Conservation (phyloP, 768 basidiomycete genomes). For the Lactifluus piperatus region DNA sequence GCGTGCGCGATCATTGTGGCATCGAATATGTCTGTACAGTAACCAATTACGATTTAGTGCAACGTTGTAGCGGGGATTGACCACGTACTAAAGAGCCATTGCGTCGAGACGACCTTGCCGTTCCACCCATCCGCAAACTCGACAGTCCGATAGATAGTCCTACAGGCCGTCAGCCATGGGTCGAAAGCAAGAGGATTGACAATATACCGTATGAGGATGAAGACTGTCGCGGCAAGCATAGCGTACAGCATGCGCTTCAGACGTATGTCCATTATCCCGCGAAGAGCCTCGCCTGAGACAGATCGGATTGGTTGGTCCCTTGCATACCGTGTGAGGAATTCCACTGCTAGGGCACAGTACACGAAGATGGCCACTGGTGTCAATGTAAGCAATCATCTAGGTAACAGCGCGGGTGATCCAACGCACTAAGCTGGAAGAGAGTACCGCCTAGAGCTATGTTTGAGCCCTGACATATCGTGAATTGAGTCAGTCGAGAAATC, state of each 20-base stretch:
- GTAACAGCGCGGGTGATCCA: neutral
- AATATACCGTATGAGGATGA: slow-evolving; percentile 14
- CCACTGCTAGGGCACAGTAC: slow-evolving; percentile 7
- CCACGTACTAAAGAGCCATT: slow-evolving; percentile 13
- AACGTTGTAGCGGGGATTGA: neutral
- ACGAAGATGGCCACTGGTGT: slow-evolving; percentile 7
- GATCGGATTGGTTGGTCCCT: slow-evolving; percentile 1
- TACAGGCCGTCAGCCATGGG: neutral
- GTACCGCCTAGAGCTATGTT: slow-evolving; percentile 15
- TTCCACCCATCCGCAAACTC: slow-evolving; percentile 15
- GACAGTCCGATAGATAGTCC: slow-evolving; percentile 11
- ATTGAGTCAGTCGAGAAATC: neutral
- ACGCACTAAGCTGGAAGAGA: slow-evolving; percentile 15
- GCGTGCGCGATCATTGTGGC: slow-evolving; percentile 13
- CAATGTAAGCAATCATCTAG: neutral
- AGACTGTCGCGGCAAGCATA: slow-evolving; percentile 11
- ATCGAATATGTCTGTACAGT: slow-evolving; percentile 12
- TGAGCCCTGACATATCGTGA: neutral
- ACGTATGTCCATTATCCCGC: neutral
- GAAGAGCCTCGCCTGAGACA: neutral
- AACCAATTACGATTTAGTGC: neutral
- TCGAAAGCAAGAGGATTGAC: neutral
- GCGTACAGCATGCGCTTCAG: slow-evolving; percentile 3
- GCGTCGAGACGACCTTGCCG: slow-evolving; percentile 9
- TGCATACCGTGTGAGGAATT: slow-evolving; percentile 9